Evolutionary conservation across 2,329 filamentous ascomycete genomes (phyloP), one percentile per base, ranked within the genome.

Genomic region (Fusarium euwallaceae): DNA sequence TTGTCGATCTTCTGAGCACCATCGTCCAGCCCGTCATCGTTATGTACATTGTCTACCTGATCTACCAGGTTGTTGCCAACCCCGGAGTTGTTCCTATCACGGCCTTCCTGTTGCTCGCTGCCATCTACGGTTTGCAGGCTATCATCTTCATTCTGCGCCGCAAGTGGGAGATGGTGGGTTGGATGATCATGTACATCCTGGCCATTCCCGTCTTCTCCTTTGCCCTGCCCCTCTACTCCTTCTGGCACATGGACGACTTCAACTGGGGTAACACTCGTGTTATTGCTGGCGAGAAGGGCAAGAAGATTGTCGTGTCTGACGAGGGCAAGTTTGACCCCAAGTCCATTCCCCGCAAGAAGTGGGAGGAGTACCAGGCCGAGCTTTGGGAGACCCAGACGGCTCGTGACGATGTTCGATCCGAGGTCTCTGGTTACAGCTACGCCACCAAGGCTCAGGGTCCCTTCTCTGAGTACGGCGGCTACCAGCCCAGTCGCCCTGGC

Each of bases 191-290:
- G 73, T 99, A 99, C 84, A 90, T 99, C 69, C 73, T 97, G 34
- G 96, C 97, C 64, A 93, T 97, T 71, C 96, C 96, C 1, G 90
- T 99, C 74, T 99, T 98, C 88, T 92, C 94, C 51, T 95, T 97
- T 73, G 95, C 90, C 68, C 89, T 99, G 53, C 97, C 97, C 1
- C 86, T 99, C 32, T 98, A 98, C 83, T 89, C 96, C 60, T 99
- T 99, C 90, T 99, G 97, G 97, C 91, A 98, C 86, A 98, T 98
- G 97, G 97, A 99, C 83, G 97, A 99, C 85, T 99, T 99, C 90
- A 94, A 93, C 79, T 99, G 97, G 97, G 97, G 97, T 85, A 99
- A 98, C 85, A 99, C 97, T 45, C 96, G 97, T 91, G 91, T 99
- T 67, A 95, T 99, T 74, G 97, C 94, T 9, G 97, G 97, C 82